These are phyloP conservation scores for Daldinia decipiens DNA, from an alignment of 495 filamentous ascomycete species.

Conservation along the genomic window DNA sequence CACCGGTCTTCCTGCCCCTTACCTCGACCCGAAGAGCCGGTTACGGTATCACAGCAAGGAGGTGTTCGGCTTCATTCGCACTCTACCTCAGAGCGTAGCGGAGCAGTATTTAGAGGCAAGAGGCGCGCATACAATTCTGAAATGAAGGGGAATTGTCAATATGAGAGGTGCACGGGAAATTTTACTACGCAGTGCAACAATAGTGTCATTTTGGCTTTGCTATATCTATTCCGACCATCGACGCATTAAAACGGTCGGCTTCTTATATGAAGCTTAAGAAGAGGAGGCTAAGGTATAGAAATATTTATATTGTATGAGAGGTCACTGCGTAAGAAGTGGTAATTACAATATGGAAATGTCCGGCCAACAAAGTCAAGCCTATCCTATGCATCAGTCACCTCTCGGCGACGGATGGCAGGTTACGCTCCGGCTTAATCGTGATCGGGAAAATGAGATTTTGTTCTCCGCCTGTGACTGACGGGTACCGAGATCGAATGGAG, in stretches of 20 bases:
- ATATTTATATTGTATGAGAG: slow-evolving; percentile 1
- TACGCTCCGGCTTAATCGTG: slow-evolving; percentile 97
- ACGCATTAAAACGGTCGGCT: not conserved
- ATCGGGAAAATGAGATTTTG: slow-evolving; percentile 58
- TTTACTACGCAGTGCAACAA: not conserved
- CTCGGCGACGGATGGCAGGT: slow-evolving; percentile 72
- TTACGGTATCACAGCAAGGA: slow-evolving; percentile 90
- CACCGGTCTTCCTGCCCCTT: slow-evolving; percentile 86
- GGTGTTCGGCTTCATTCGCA: slow-evolving; percentile 82
- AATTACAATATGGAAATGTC: slow-evolving; percentile 53
- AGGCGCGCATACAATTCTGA: slow-evolving; percentile 91
- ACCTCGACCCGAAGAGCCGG: slow-evolving; percentile 92
- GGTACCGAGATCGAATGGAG: slow-evolving; percentile 58
- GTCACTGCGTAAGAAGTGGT: not conserved
- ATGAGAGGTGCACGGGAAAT: slow-evolving; percentile 2
- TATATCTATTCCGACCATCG: slow-evolving; percentile 4
- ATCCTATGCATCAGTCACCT: slow-evolving; percentile 82
- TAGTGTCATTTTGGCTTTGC: not conserved
- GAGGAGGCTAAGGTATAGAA: not conserved
- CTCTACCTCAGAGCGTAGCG: slow-evolving; percentile 77
- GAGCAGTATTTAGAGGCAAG: slow-evolving; percentile 90
- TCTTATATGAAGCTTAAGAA: not conserved
- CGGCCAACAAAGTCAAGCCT: slow-evolving; percentile 91
- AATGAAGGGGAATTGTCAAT: slow-evolving; percentile 54
- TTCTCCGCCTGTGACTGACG: slow-evolving; percentile 58